A percentile compares a stretch with the other conserved stretches of the same genome.
Evolutionary conservation across 257 asterid genomes (phyloP).

Genomic region (Verbena officinalis): DNA sequence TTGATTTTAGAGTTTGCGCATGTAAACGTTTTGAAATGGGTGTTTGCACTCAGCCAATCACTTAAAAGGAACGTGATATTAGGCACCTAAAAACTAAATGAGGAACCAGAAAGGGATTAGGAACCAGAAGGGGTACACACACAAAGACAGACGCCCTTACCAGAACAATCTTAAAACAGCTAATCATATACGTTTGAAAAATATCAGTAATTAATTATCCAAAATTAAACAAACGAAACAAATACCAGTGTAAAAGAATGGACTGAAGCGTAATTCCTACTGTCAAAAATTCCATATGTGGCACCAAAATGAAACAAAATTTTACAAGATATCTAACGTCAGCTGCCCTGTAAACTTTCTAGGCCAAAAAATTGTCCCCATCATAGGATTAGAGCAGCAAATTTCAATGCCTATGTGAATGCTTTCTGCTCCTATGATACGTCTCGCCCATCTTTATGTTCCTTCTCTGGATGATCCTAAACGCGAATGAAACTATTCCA

Average conservation of each 20-base stretch:
- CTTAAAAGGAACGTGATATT: too few relatives aligned
- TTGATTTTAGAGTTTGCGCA: too few relatives aligned
- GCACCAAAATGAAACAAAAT: constrained; percentile 14
- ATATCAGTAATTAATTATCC: background rate
- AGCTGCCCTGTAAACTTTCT: constrained; percentile 1
- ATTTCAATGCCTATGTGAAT: constrained; percentile 76
- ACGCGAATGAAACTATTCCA: constrained; percentile 70
- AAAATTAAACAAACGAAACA: too few relatives aligned
- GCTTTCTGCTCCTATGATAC: constrained; percentile 62
- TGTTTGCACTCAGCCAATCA: too few relatives aligned
- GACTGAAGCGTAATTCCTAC: background rate
- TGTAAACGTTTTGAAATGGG: too few relatives aligned
- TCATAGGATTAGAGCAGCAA: background rate
- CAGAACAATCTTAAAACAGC: constrained; percentile 16
- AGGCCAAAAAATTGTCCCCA: constrained; percentile 2
- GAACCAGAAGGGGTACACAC: too few relatives aligned
- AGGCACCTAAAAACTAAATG: too few relatives aligned
- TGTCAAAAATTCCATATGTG: constrained; percentile 17
- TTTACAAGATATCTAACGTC: constrained; percentile 23
- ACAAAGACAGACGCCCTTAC: too few relatives aligned
- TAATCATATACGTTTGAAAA: constrained; percentile 17
- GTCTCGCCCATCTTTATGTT: constrained; percentile 63
- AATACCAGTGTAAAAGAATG: constrained; percentile 17
- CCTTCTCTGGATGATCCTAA: constrained; percentile 65
- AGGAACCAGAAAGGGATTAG: too few relatives aligned